These are phyloP conservation scores for Albatrellus ellisii DNA, from an alignment of 768 basidiomycete species.

Conservation along the genomic window DNA sequence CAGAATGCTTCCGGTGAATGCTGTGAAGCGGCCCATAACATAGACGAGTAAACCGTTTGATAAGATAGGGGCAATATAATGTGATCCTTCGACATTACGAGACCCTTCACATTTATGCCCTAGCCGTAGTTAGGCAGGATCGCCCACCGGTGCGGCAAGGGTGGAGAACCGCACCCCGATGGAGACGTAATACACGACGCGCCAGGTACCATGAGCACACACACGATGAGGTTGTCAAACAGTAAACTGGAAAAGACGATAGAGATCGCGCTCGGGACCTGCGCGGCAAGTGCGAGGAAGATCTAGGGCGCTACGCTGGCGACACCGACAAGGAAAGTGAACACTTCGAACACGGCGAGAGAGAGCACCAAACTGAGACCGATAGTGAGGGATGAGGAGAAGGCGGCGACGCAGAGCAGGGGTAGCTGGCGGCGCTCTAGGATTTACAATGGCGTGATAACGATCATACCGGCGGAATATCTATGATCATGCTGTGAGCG, in stretches of 20 bases:
- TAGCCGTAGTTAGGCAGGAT: slow-evolving; percentile 9
- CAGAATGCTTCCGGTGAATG: too few relatives aligned
- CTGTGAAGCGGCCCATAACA: too few relatives aligned
- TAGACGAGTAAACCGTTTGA: too few relatives aligned
- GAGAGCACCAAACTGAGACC: slow-evolving; percentile 53
- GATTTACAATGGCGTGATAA: slow-evolving; percentile 77
- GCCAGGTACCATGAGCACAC: slow-evolving; percentile 38
- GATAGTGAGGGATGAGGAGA: slow-evolving; percentile 40
- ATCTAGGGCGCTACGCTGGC: slow-evolving; percentile 68
- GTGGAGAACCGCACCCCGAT: slow-evolving; percentile 18
- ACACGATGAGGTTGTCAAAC: slow-evolving; percentile 59
- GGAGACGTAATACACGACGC: slow-evolving; percentile 28
- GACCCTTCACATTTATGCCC: too few relatives aligned
- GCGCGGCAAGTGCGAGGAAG: slow-evolving; percentile 62
- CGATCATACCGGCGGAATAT: slow-evolving; percentile 30
- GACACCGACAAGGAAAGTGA: slow-evolving; percentile 62
- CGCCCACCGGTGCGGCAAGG: slow-evolving; percentile 4
- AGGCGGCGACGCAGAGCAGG: slow-evolving; percentile 40
- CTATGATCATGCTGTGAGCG: slow-evolving; percentile 8
- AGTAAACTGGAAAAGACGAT: slow-evolving; percentile 55
- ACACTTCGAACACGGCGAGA: slow-evolving; percentile 45
- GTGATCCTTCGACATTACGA: too few relatives aligned
- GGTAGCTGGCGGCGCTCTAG: slow-evolving; percentile 65
- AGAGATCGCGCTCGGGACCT: slow-evolving; percentile 72
- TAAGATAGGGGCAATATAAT: too few relatives aligned